phyloP scores from a whole-genome alignment of 164 flowering plant species.

The Tinospora cordifolia region DNA sequence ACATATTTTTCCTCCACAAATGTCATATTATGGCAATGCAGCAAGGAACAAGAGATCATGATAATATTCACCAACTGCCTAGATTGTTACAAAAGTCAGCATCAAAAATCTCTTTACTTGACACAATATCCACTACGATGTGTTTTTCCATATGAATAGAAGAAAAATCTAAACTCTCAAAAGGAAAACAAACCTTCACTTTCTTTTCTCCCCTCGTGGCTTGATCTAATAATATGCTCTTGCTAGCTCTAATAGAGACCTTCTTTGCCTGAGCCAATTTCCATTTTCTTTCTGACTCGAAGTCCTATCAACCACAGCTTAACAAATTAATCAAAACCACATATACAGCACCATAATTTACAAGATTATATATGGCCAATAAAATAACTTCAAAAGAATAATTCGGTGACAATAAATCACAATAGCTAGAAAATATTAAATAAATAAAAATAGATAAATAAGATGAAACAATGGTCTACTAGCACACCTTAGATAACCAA shows the following conservation, averaged over 20 bases:
- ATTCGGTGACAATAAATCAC: background rate
- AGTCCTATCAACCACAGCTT: slow-evolving; percentile 53
- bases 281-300: slow-evolving; percentile 98
- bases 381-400: background rate
- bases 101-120: background rate
- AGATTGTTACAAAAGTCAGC: background rate
- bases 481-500: slow-evolving; percentile 89
- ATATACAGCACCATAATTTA: background rate
- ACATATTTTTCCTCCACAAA: too few relatives aligned
- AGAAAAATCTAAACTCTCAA: background rate
- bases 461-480: slow-evolving; percentile 5
- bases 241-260: slow-evolving; percentile 91
- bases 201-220: slow-evolving; percentile 91
- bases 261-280: slow-evolving; percentile 86
- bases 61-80: too few relatives aligned
- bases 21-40: too few relatives aligned
- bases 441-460: too few relatives aligned
- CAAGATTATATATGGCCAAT: background rate
- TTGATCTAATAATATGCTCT: slow-evolving; percentile 76
- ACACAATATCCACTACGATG: background rate
- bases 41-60: too few relatives aligned
- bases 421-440: background rate
- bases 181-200: slow-evolving; percentile 62
- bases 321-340: slow-evolving; percentile 5
- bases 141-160: background rate